These are phyloP conservation scores for Eucalyptus camaldulensis DNA, from an alignment of 345 rosid species.

Conservation along the genomic window DNA sequence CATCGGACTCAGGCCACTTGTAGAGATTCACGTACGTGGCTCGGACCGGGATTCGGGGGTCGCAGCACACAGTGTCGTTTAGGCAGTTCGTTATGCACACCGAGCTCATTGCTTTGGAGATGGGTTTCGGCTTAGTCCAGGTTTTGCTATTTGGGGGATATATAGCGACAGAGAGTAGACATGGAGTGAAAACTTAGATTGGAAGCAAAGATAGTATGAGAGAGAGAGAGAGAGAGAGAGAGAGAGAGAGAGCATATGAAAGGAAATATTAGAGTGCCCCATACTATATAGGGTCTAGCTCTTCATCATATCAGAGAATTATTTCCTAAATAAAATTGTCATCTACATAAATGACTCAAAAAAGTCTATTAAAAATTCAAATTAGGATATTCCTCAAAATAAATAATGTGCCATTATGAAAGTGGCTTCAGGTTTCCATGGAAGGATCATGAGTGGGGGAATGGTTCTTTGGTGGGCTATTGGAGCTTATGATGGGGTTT, in stretches of 20 bases:
- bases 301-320: neutral
- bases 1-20: slow-evolving; percentile 77
- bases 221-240: neutral
- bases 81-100: slow-evolving; percentile 75
- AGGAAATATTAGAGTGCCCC: neutral
- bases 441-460: neutral
- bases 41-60: slow-evolving; percentile 51
- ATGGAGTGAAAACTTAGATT: slow-evolving; percentile 23
- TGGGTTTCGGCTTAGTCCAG: neutral
- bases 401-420: neutral
- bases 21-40: slow-evolving; percentile 56
- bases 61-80: slow-evolving; percentile 39
- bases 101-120: slow-evolving; percentile 29
- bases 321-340: neutral
- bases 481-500: neutral
- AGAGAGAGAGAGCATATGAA: neutral
- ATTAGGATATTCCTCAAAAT: neutral
- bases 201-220: slow-evolving; percentile 34
- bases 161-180: slow-evolving; percentile 1
- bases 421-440: neutral
- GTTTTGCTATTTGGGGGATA: neutral
- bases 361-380: neutral
- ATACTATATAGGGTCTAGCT: neutral
- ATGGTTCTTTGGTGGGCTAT: neutral
- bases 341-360: neutral